Percentiles rank a stretch among this genome's conserved stretches.
Conservation (phyloP, 768 basidiomycete genomes). For the Termitomyces sp. region DNA sequence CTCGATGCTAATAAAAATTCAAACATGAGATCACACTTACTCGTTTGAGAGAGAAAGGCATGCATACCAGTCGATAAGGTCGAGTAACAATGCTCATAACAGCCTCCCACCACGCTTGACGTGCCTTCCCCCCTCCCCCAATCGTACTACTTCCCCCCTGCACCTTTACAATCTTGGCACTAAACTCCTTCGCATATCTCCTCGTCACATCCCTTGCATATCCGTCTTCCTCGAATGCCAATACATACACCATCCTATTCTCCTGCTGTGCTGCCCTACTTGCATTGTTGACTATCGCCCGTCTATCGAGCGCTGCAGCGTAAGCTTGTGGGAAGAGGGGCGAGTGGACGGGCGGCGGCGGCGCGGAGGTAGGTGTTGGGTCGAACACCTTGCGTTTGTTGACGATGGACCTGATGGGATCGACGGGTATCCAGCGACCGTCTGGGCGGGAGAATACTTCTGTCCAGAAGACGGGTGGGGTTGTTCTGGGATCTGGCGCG, state of each 20-base stretch:
- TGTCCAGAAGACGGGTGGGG: conserved; percentile 92
- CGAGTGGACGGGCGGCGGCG: conserved; percentile 11
- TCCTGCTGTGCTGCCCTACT: conserved; percentile 30
- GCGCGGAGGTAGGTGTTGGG: conserved; percentile 41
- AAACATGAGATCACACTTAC: background rate
- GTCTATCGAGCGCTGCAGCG: conserved; percentile 13
- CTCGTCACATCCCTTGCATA: conserved; percentile 89
- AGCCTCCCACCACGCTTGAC: conserved; percentile 83
- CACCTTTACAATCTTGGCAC: conserved; percentile 75
- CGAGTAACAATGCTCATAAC: conserved; percentile 61
- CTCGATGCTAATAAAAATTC: conserved; percentile 62
- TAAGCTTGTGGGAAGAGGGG: conserved; percentile 18
- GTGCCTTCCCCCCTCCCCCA: conserved; percentile 50
- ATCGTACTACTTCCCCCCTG: conserved; percentile 52
- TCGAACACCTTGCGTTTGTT: conserved; percentile 82
- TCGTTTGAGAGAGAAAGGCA: conserved; percentile 11
- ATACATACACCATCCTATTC: conserved; percentile 89
- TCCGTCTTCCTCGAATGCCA: conserved; percentile 94
- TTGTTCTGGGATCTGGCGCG: conserved; percentile 50
- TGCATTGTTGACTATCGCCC: conserved; percentile 23
- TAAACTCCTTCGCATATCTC: conserved; percentile 80
- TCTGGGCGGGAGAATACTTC: conserved; percentile 95
- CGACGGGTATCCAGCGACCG: conserved; percentile 88
- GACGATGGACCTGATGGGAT: conserved; percentile 77
- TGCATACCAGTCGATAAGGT: conserved; percentile 77